phyloP scores from a whole-genome alignment of 2,329 filamentous ascomycete genomes.

The Paramyrothecium roridum region DNA sequence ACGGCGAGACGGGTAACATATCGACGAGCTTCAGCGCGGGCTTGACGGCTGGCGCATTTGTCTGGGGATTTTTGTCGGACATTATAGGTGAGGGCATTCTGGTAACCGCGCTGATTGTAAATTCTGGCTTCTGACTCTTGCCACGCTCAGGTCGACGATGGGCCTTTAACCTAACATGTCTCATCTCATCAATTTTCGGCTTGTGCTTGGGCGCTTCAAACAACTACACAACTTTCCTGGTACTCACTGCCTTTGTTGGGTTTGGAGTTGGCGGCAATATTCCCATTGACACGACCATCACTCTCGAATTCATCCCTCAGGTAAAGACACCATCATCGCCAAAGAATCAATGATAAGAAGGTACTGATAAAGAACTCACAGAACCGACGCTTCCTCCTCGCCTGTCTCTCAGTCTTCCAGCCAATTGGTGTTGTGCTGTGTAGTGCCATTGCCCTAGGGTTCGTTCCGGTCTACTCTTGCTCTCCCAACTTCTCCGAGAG shows the following conservation, averaged over 20 bases:
- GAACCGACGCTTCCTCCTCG: constrained; percentile 47
- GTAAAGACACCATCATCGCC: constrained; percentile 10
- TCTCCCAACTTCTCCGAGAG: constrained; percentile 45
- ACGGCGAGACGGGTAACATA: constrained; percentile 39
- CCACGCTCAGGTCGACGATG: constrained; percentile 38
- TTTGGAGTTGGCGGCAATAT: constrained; percentile 53
- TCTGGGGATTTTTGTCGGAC: constrained; percentile 54
- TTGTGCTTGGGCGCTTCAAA: constrained; percentile 46
- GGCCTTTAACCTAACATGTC: constrained; percentile 56
- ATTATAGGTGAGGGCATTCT: constrained; percentile 30
- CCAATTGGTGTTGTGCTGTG: constrained; percentile 52
- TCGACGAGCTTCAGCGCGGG: constrained; percentile 52
- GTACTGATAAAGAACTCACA: constrained; percentile 1
- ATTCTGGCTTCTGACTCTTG: too few species aligned
- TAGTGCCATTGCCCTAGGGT: constrained; percentile 48
- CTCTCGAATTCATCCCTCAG: constrained; percentile 52
- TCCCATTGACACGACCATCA: constrained; percentile 53
- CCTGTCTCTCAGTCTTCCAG: constrained; percentile 52
- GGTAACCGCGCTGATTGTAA: neutral
- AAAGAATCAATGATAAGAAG: neutral
- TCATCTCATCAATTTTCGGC: constrained; percentile 52
- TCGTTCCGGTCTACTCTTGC: constrained; percentile 49
- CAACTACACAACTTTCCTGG: constrained; percentile 47
- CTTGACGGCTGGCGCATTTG: constrained; percentile 51
- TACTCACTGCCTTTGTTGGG: constrained; percentile 51